Evolutionary conservation across 2,329 filamentous ascomycete genomes (phyloP).

Genomic region (Aspergillus floridensis): DNA sequence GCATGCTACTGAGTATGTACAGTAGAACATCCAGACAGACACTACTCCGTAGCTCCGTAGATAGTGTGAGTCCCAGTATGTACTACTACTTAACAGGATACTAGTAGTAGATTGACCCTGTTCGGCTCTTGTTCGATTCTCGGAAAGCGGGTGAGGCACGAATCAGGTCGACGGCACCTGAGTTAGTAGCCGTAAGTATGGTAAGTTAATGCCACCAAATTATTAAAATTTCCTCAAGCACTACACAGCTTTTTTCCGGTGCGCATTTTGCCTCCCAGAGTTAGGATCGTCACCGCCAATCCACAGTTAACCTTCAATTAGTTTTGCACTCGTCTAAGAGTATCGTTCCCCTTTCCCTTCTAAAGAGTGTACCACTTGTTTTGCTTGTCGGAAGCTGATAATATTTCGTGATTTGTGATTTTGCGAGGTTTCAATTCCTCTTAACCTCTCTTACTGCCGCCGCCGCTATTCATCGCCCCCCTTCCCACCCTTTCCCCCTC

Average conservation of each 20-base stretch:
- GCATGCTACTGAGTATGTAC: no score
- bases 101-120: neutral
- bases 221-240: slow-evolving; percentile 14
- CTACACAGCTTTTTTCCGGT: slow-evolving; percentile 10
- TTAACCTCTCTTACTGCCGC: slow-evolving; percentile 13
- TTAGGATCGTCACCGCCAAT: slow-evolving; percentile 25
- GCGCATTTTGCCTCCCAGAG: slow-evolving; percentile 22
- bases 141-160: slow-evolving; percentile 20
- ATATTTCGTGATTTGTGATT: slow-evolving; percentile 2
- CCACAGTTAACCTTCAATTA: slow-evolving; percentile 17
- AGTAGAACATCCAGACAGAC: neutral
- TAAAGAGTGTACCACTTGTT: slow-evolving; percentile 4
- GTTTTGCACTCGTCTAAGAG: slow-evolving; percentile 11
- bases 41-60: neutral
- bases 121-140: slow-evolving; percentile 17
- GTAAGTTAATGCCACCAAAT: neutral
- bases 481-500: slow-evolving; percentile 17
- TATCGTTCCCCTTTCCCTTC: slow-evolving; percentile 6
- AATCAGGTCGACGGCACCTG: slow-evolving; percentile 23
- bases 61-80: slow-evolving; percentile 3
- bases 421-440: slow-evolving; percentile 9
- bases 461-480: slow-evolving; percentile 21
- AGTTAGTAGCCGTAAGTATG: neutral
- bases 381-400: slow-evolving; percentile 12
- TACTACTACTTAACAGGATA: neutral